These are phyloP conservation scores for Populus pruinosa DNA, from an alignment of 345 rosid species.

Conservation along the genomic window DNA sequence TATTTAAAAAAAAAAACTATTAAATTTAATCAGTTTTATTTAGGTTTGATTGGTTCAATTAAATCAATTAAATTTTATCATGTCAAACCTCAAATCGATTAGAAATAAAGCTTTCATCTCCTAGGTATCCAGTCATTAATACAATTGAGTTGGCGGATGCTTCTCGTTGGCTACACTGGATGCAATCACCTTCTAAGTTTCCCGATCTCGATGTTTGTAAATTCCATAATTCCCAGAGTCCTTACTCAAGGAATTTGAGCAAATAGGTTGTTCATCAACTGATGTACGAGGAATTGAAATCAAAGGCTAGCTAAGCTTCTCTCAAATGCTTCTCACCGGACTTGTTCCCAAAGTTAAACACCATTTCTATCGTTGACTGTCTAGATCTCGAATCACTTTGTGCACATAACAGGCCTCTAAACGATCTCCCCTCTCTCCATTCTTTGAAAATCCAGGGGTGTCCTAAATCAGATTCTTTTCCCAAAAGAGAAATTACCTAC, in stretches of 20 bases:
- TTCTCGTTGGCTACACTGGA: too few species aligned
- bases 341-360: not conserved
- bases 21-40: too few species aligned
- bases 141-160: too few species aligned
- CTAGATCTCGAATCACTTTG: not conserved
- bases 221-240: too few species aligned
- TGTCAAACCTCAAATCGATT: too few species aligned
- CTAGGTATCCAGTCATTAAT: too few species aligned
- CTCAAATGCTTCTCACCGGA: conserved; percentile 7
- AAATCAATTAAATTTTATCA: too few species aligned
- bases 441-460: not conserved
- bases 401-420: not conserved
- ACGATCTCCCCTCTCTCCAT: not conserved
- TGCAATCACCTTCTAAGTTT: too few species aligned
- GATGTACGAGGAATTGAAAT: not conserved
- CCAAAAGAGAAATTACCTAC: conserved; percentile 1
- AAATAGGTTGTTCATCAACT: not conserved
- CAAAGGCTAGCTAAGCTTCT: not conserved
- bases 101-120: too few species aligned
- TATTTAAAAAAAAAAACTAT: too few species aligned
- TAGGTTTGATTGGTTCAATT: too few species aligned
- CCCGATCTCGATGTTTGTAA: too few species aligned
- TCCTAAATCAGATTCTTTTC: not conserved
- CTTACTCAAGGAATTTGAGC: not conserved
- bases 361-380: not conserved